Evolutionary conservation across 108 stramenopile species (phyloP), one percentile per base, ranked within the genome.

Genomic region (Cyclotella sp.): DNA sequence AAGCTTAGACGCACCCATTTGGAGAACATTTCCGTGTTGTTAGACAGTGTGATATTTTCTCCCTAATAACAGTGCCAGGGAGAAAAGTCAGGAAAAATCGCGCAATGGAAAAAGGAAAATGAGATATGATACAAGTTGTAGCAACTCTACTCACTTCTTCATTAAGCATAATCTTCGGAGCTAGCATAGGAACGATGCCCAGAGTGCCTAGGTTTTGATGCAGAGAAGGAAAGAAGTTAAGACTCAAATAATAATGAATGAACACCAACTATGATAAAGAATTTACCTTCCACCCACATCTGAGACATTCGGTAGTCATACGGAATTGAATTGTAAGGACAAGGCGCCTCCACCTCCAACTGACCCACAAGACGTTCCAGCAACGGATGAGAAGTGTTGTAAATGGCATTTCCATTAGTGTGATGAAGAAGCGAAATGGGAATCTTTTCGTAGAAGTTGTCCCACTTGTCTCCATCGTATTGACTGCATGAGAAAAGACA

Each of bases 351-450:
- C 10, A 76, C 82, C 46, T 91, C 87, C 42, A 91, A 61, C 59
- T 89, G 84, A 65, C 84, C 82, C n/a, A 89, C 88, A 34, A 88
- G 67, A 39, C 81, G 83, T 75, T 86, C 81, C 7, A 88, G 62
- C 19, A 91, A 51, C 19, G 87, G 87, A 68, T 89, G 87, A 12
- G 88, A 84, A 13, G 86, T 87, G 63, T 91, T 91, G 65, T 91
- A 91, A 47, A 91, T 84, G 26, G 85, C 90, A 80, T 91, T 91
- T 26, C 90, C 90, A 54, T 91, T 91, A 6, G 85, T 91, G 65
- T 91, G 90, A 42, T 89, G 80, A 15, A 89, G 70, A 0, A 91
- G 74, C 8, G 88, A 76, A 28, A 83, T 78, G 0, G 90, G 90
- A 43, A 91, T 85, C 68, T 87, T 63, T 42, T 85, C 86, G 52